phyloP scores from a whole-genome alignment of 345 rosid species.

The Moricandia moricandioides region DNA sequence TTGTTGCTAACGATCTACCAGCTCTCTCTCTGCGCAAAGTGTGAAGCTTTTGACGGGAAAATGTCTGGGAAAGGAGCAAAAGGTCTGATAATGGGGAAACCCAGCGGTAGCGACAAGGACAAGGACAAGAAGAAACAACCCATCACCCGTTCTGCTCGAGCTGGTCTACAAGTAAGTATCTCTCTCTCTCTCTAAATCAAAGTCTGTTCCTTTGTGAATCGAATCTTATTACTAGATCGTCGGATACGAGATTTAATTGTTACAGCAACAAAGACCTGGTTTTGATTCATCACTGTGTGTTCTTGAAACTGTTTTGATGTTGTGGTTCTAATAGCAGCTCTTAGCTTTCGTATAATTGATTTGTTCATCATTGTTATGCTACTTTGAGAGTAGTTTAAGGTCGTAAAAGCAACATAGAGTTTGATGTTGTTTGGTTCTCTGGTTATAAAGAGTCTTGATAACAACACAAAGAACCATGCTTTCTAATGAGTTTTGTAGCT shows the following conservation, averaged over 20 bases:
- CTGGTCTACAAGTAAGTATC: constrained; percentile 62
- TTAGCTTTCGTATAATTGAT: no score
- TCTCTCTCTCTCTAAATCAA: background rate
- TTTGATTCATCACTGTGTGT: background rate
- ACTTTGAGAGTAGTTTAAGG: no score
- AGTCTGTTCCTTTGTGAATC: background rate
- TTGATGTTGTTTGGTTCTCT: no score
- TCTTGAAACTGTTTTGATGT: background rate
- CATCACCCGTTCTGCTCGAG: constrained; percentile 72
- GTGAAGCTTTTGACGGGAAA: constrained; percentile 35
- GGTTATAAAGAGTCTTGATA: no score
- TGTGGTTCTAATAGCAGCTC: background rate
- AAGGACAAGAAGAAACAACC: constrained; percentile 54
- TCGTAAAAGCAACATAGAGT: no score
- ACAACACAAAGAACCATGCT: background rate
- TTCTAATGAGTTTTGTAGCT: background rate
- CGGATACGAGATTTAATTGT: background rate
- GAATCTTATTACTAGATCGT: background rate
- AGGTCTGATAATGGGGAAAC: constrained; percentile 67
- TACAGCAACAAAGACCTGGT: background rate
- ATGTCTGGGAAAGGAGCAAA: constrained; percentile 89
- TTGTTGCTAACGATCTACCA: background rate
- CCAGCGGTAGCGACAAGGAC: constrained; percentile 62
- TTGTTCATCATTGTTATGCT: no score
- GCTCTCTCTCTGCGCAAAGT: constrained; percentile 4